These are phyloP conservation scores for Sicyos baderoa DNA, from an alignment of 306 rosid genomes.

Conservation along the genomic window DNA sequence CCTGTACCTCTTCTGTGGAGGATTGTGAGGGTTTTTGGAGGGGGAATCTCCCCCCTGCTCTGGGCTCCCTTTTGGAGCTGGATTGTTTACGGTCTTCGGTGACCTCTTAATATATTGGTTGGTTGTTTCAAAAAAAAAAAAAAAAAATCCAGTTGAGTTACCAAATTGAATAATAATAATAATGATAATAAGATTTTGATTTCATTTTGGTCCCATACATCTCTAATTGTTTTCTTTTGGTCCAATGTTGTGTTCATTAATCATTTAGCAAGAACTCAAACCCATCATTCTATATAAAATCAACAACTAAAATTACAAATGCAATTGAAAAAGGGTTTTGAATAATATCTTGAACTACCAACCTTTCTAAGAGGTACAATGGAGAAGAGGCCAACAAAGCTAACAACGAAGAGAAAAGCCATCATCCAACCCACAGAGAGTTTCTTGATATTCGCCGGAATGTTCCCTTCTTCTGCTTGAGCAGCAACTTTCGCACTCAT, in stretches of 20 bases:
- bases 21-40: too few relatives aligned
- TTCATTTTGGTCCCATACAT: not conserved
- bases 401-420: conserved; percentile 56
- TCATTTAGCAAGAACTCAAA: not conserved
- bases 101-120: too few relatives aligned
- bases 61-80: too few relatives aligned
- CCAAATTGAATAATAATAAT: not conserved
- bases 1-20: too few relatives aligned
- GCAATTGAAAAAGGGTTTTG: not conserved
- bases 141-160: too few relatives aligned
- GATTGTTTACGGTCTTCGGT: too few relatives aligned
- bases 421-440: conserved; percentile 62
- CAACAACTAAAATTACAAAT: not conserved
- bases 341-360: not conserved
- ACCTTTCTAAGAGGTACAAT: conserved; percentile 75
- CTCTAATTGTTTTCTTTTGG: not conserved
- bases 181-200: not conserved
- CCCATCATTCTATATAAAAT: not conserved
- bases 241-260: not conserved
- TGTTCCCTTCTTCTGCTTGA: conserved; percentile 41
- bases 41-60: too few relatives aligned
- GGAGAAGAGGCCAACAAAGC: conserved; percentile 68
- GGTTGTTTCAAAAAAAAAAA: too few relatives aligned
- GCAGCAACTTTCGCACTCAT: conserved; percentile 61
- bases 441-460: conserved; percentile 42